Evolutionary conservation across 2,329 filamentous ascomycete genomes (phyloP).

Genomic region (Xylariaceae sp.): DNA sequence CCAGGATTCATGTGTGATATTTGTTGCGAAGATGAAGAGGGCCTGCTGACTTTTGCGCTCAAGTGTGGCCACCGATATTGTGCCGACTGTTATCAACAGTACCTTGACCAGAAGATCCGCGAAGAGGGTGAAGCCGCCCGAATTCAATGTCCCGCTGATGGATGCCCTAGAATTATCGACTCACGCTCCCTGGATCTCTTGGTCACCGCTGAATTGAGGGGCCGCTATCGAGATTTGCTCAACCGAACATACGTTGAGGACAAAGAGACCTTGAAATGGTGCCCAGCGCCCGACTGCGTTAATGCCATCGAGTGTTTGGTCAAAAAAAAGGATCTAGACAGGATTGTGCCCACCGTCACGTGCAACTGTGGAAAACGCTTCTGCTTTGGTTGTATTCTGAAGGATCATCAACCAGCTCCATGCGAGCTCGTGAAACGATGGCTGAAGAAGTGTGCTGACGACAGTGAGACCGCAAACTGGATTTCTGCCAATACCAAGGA

Average conservation of each 20-base stretch:
- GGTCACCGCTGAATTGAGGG: constrained; percentile 50
- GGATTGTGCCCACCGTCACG: constrained; percentile 82
- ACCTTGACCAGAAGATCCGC: constrained; percentile 85
- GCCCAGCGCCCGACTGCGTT: constrained; percentile 92
- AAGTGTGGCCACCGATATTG: constrained; percentile 94
- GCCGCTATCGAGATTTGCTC: constrained; percentile 75
- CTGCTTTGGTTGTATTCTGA: constrained; percentile 88
- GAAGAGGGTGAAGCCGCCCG: constrained; percentile 92
- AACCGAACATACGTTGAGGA: constrained; percentile 96
- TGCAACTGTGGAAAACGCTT: constrained; percentile 83
- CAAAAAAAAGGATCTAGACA: constrained; percentile 79
- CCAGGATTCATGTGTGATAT: constrained; percentile 87
- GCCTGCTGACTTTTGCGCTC: constrained; percentile 81
- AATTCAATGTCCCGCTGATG: constrained; percentile 86
- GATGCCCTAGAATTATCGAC: constrained; percentile 86
- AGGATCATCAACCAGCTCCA: constrained; percentile 88
- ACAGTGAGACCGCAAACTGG: constrained; percentile 98
- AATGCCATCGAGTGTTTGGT: constrained; percentile 86
- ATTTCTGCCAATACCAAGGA: constrained; percentile 99
- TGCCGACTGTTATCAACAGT: constrained; percentile 85
- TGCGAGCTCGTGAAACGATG: constrained; percentile 89
- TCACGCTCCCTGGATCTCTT: constrained; percentile 80
- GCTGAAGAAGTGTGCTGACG: constrained; percentile 97
- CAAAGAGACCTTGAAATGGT: constrained; percentile 94
- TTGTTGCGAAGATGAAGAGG: constrained; percentile 82